A percentile compares a stretch with the other conserved stretches of the same genome.
These are phyloP conservation scores for Hygrocybe coccinea DNA, from an alignment of 768 basidiomycete genomes.

Conservation along the genomic window DNA sequence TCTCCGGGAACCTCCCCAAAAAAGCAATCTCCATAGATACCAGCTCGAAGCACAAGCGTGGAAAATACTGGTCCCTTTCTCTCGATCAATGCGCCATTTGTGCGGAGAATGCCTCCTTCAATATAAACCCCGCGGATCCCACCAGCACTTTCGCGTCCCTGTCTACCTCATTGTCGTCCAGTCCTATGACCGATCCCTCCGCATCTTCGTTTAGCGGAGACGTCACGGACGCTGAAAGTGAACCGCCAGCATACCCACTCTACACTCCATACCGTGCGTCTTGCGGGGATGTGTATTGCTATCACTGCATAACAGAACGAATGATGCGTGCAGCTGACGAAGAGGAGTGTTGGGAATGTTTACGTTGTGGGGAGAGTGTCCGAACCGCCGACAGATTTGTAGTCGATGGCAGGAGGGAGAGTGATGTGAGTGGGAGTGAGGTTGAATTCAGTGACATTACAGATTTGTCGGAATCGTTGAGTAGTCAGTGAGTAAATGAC, in stretches of 20 bases:
- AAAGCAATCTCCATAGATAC: constrained; percentile 11
- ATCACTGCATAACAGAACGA: constrained; percentile 83
- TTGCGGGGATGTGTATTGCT: constrained; percentile 88
- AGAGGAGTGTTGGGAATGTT: constrained; percentile 70
- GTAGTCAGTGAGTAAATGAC: constrained; percentile 46
- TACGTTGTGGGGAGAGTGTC: constrained; percentile 70
- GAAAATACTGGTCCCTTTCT: constrained; percentile 68
- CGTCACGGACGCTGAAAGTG: constrained; percentile 29
- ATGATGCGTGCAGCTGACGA: constrained; percentile 72
- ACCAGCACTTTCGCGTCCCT: constrained; percentile 43
- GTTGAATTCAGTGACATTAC: constrained; percentile 57
- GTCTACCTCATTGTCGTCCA: neutral
- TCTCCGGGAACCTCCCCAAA: constrained; percentile 30
- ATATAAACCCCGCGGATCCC: constrained; percentile 51
- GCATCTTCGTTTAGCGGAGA: constrained; percentile 11
- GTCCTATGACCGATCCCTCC: neutral
- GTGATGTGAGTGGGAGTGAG: constrained; percentile 43
- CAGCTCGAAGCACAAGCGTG: constrained; percentile 29
- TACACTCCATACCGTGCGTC: constrained; percentile 79
- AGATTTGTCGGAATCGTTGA: constrained; percentile 54
- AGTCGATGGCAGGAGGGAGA: constrained; percentile 42
- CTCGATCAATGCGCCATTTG: constrained; percentile 87
- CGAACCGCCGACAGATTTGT: constrained; percentile 57
- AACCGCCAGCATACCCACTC: constrained; percentile 59
- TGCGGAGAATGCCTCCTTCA: constrained; percentile 65